phyloP scores from a whole-genome alignment of 305 asterid species.

The Lippia alba region DNA sequence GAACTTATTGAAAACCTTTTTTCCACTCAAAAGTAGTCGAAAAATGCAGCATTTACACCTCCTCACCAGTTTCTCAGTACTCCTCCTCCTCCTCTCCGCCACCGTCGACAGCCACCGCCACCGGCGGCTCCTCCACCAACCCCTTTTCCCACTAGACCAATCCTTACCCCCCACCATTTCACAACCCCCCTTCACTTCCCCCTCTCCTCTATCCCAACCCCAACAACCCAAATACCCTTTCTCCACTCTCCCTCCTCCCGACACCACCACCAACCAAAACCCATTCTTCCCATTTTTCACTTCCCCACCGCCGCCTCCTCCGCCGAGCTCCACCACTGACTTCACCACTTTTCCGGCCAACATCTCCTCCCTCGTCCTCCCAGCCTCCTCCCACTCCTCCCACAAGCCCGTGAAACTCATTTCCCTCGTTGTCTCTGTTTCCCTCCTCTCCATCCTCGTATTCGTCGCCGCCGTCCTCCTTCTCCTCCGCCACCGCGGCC shows the following conservation, averaged over 20 bases:
- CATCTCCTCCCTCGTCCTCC: constrained; percentile 55
- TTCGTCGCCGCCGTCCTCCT: constrained; percentile 38
- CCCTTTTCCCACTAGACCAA: constrained; percentile 45
- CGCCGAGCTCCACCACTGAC: constrained; percentile 31
- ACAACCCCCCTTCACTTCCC: constrained; percentile 35
- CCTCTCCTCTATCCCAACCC: constrained; percentile 41
- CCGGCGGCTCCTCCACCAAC: constrained; percentile 69
- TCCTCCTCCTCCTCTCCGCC: constrained; percentile 37
- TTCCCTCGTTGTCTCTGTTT: constrained; percentile 43
- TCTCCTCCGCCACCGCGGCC: constrained; percentile 43
- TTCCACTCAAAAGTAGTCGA: neutral
- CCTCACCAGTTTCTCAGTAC: constrained; percentile 19
- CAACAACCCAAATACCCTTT: constrained; percentile 44
- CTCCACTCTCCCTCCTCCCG: constrained; percentile 45
- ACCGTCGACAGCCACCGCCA: neutral
- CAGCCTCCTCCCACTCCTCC: constrained; percentile 45
- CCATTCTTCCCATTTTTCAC: constrained; percentile 47
- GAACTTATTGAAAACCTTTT: neutral
- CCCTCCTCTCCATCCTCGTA: constrained; percentile 37
- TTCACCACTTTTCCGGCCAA: constrained; percentile 53
- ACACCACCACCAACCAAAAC: constrained; percentile 37
- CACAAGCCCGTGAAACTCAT: constrained; percentile 50
- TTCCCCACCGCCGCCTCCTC: constrained; percentile 39
- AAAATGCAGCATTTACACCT: constrained; percentile 37
- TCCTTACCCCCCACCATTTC: constrained; percentile 40